Percentiles rank a stretch among this genome's conserved stretches.
Conservation (phyloP, 2,329 filamentous ascomycete species). For the Sporothrix curviconia region DNA sequence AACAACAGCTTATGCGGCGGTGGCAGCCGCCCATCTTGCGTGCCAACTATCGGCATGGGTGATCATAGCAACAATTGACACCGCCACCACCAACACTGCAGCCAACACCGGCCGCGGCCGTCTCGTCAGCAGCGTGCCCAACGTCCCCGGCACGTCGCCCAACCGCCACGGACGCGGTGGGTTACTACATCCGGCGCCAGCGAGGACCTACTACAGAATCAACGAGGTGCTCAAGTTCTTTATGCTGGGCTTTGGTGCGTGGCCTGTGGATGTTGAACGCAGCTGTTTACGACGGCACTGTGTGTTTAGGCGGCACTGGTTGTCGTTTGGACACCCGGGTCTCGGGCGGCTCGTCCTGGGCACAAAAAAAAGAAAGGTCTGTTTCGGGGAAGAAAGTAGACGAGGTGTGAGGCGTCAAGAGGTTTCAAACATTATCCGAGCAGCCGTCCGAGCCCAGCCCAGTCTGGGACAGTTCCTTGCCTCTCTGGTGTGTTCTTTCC, state of each 20-base stretch:
- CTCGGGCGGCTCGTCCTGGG: too few species aligned
- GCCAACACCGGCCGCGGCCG: neutral
- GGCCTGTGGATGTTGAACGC: slow-evolving; percentile 38
- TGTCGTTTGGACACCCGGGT: slow-evolving; percentile 1
- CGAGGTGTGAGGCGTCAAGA: too few species aligned
- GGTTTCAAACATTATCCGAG: too few species aligned
- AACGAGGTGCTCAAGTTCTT: slow-evolving; percentile 71
- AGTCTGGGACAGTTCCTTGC: too few species aligned
- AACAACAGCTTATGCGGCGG: slow-evolving; percentile 14
- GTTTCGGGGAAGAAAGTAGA: too few species aligned
- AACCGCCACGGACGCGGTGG: slow-evolving; percentile 37
- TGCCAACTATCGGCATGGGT: too few species aligned
- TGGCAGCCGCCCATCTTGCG: slow-evolving; percentile 1
- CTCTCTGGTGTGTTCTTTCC: too few species aligned
- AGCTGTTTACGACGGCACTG: slow-evolving; percentile 54
- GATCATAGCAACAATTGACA: too few species aligned
- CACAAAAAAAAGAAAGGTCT: too few species aligned
- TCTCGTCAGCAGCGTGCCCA: slow-evolving; percentile 3
- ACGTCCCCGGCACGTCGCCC: neutral
- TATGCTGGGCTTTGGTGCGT: slow-evolving; percentile 49
- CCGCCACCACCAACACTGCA: neutral
- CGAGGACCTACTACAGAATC: slow-evolving; percentile 76
- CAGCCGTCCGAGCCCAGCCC: too few species aligned
- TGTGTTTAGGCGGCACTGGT: slow-evolving; percentile 56
- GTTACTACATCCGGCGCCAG: slow-evolving; percentile 69